phyloP scores from a whole-genome alignment of 2,329 filamentous ascomycete species.

The Penicillium sp. region DNA sequence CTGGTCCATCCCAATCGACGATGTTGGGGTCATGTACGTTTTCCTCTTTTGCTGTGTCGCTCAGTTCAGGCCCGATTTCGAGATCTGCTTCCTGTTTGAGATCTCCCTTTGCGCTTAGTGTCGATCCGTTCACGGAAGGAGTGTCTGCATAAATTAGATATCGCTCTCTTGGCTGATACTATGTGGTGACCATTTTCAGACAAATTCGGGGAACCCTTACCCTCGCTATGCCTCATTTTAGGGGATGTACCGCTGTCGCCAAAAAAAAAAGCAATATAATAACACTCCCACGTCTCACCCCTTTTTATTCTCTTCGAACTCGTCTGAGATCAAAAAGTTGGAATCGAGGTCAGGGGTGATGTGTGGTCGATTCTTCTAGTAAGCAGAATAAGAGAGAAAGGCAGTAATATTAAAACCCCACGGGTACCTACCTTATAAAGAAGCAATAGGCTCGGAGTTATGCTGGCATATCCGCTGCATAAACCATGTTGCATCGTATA shows the following conservation, averaged over 20 bases:
- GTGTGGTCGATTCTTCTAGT: neutral
- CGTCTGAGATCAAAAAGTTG: neutral
- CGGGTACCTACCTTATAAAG: neutral
- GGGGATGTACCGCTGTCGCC: neutral
- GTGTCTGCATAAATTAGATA: slow-evolving; percentile 1
- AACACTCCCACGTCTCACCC: neutral
- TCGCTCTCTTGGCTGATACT: neutral
- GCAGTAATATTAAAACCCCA: neutral
- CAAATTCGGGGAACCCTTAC: neutral
- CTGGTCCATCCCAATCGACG: slow-evolving; percentile 59
- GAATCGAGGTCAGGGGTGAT: neutral
- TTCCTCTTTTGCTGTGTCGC: neutral
- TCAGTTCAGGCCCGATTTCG: slow-evolving; percentile 6
- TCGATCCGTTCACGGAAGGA: slow-evolving; percentile 17
- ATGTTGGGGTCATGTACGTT: slow-evolving; percentile 45
- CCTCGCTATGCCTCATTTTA: neutral
- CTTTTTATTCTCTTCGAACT: neutral
- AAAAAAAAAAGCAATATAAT: neutral
- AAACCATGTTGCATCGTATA: neutral
- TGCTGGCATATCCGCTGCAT: neutral
- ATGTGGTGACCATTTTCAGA: neutral
- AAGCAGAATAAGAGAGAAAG: neutral
- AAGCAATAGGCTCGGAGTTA: neutral
- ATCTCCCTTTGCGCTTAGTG: slow-evolving; percentile 3
- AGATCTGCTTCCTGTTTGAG: slow-evolving; percentile 3